A percentile compares a stretch with the other conserved stretches of the same genome.
These are phyloP conservation scores for Tirmania nivea DNA, from an alignment of 495 filamentous ascomycete species.

Conservation along the genomic window DNA sequence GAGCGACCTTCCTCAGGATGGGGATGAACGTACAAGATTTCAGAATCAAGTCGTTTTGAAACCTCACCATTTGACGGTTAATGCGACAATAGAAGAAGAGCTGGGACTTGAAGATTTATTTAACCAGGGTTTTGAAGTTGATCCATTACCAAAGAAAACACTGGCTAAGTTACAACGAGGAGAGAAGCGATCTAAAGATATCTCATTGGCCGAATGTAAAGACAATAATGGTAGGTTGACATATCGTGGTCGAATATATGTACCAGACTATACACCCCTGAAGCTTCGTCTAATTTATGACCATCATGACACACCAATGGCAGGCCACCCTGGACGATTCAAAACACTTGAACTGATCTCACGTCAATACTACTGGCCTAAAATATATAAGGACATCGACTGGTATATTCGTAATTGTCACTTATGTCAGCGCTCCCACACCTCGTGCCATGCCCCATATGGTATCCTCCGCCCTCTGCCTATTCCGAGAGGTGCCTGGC, in stretches of 20 bases:
- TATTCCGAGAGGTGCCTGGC: background rate
- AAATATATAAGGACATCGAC: background rate
- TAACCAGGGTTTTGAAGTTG: background rate
- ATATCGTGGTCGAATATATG: background rate
- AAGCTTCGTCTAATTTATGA: background rate
- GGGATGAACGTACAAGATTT: background rate
- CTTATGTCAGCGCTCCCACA: background rate
- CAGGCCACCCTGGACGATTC: background rate
- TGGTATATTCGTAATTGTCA: background rate
- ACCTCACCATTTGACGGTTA: background rate
- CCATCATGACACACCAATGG: background rate
- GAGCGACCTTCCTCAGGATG: background rate
- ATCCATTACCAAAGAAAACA: background rate
- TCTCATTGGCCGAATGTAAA: background rate
- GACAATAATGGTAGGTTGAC: background rate
- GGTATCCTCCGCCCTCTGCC: background rate
- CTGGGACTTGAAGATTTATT: background rate
- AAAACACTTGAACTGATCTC: background rate
- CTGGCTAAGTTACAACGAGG: background rate
- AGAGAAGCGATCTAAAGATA: background rate
- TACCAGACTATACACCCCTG: background rate
- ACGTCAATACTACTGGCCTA: background rate
- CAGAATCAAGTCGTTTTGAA: background rate
- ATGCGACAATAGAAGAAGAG: background rate
- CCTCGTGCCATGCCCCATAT: constrained; percentile 8